A percentile compares a stretch with the other conserved stretches of the same genome.
Evolutionary conservation across 192 early-diverging fungal species (phyloP).

Genomic region (Coemansia sp.): DNA sequence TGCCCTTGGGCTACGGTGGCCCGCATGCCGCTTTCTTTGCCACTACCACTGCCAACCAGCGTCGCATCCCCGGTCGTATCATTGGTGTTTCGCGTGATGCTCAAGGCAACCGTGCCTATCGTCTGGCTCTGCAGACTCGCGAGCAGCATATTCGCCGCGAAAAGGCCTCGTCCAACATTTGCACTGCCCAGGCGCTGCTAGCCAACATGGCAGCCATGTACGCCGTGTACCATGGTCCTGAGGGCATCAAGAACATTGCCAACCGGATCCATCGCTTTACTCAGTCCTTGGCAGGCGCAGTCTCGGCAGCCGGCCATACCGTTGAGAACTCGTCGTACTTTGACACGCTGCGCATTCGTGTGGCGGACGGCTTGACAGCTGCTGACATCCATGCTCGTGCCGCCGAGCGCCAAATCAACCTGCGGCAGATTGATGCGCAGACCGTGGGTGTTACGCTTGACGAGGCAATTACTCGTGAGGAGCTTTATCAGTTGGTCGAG

Average conservation of each 20-base stretch:
- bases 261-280: conserved; percentile 93
- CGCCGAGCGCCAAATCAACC: conserved; percentile 76
- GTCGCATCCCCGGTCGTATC: conserved; percentile 92
- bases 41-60: conserved; percentile 85
- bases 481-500: conserved; percentile 74
- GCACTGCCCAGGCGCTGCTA: conserved; percentile 97
- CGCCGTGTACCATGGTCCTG: conserved; percentile 96
- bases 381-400: conserved; percentile 70
- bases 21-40: conserved; percentile 99
- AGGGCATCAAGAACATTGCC: conserved; percentile 87
- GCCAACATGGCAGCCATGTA: conserved; percentile 99
- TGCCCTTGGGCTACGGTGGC: conserved; percentile 97
- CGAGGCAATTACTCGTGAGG: conserved; percentile 82
- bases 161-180: conserved; percentile 98
- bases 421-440: conserved; percentile 73
- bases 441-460: conserved; percentile 89
- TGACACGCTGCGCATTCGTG: conserved; percentile 89
- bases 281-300: conserved; percentile 70
- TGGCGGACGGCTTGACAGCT: conserved; percentile 58
- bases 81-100: conserved; percentile 95
- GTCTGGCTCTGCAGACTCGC: conserved; percentile 93
- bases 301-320: conserved; percentile 70
- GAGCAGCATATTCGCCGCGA: conserved; percentile 99
- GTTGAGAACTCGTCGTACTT: conserved; percentile 88
- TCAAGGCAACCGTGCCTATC: conserved; percentile 83